These are phyloP conservation scores for Plectosphaerella sp. DNA, from an alignment of 2,329 filamentous ascomycete species.

Conservation along the genomic window DNA sequence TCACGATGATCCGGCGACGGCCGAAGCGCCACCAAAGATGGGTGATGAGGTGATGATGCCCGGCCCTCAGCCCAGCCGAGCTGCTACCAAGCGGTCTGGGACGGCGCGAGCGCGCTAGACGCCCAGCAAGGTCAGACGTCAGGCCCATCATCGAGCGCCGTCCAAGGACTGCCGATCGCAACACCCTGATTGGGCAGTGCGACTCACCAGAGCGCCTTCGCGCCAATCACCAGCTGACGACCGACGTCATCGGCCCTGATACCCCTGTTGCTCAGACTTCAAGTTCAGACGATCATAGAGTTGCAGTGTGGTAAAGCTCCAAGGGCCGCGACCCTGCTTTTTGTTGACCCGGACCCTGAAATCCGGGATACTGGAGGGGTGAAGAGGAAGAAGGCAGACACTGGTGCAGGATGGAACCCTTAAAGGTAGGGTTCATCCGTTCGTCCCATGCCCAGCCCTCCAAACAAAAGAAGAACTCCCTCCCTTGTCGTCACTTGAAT, in stretches of 20 bases:
- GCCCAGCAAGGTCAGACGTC: too few relatives aligned
- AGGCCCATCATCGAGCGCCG: too few relatives aligned
- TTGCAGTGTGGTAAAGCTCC: neutral
- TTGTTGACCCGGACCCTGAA: neutral
- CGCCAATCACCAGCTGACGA: neutral
- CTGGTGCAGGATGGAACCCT: too few relatives aligned
- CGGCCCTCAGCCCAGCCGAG: too few relatives aligned
- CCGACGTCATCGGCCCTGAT: neutral
- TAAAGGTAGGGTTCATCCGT: neutral
- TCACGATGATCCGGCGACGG: too few relatives aligned
- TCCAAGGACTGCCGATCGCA: too few relatives aligned
- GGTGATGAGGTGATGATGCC: too few relatives aligned
- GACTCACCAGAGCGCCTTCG: neutral
- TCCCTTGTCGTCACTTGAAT: neutral
- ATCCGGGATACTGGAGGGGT: neutral
- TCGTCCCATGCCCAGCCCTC: neutral
- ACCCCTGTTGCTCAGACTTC: neutral
- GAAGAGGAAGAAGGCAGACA: neutral
- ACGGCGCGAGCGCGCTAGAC: too few relatives aligned
- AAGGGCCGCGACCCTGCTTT: neutral
- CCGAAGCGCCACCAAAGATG: too few relatives aligned
- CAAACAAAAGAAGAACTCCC: neutral
- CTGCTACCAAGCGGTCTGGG: too few relatives aligned
- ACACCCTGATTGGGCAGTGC: too few relatives aligned
- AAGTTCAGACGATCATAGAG: neutral